Conservation (phyloP, 192 early-diverging fungal genomes). For the Diversispora epigaea region DNA sequence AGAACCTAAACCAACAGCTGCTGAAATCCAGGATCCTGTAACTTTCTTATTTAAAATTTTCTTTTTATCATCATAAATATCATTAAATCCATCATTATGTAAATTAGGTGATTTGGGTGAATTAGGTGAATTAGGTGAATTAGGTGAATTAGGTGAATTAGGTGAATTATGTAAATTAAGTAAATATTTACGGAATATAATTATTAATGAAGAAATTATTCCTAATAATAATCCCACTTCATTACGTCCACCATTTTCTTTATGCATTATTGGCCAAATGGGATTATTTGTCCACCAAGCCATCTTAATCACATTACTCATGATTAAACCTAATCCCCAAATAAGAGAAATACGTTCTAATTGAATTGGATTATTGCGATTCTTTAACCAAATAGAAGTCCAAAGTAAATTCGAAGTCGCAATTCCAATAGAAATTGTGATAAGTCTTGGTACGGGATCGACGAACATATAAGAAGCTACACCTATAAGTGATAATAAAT, state of each 20-base stretch:
- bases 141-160: no score
- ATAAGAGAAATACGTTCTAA: conserved; percentile 64
- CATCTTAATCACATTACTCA: conserved; percentile 69
- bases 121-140: no score
- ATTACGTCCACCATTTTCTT: conserved; percentile 70
- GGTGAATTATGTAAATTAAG: no score
- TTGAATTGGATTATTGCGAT: conserved; percentile 49
- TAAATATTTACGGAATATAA: conserved; percentile 52
- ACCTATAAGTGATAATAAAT: conserved; percentile 60
- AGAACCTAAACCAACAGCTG: conserved; percentile 63
- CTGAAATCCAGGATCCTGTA: conserved; percentile 44
- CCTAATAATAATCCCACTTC: conserved; percentile 61
- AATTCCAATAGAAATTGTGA: conserved; percentile 57
- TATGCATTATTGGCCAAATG: conserved; percentile 81
- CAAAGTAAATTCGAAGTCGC: conserved; percentile 59
- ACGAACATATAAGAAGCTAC: conserved; percentile 59
- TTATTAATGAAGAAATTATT: conserved; percentile 57
- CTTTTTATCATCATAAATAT: conserved; percentile 3
- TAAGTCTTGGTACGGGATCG: conserved; percentile 60
- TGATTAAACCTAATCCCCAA: conserved; percentile 67
- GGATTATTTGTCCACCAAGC: conserved; percentile 79
- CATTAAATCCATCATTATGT: background rate
- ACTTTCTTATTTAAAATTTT: conserved; percentile 27
- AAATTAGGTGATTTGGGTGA: no score
- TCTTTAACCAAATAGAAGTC: conserved; percentile 58